Base-by-base conservation (phyloP, 2,329 filamentous ascomycete species). In the Aureobasidium sp. region DNA sequence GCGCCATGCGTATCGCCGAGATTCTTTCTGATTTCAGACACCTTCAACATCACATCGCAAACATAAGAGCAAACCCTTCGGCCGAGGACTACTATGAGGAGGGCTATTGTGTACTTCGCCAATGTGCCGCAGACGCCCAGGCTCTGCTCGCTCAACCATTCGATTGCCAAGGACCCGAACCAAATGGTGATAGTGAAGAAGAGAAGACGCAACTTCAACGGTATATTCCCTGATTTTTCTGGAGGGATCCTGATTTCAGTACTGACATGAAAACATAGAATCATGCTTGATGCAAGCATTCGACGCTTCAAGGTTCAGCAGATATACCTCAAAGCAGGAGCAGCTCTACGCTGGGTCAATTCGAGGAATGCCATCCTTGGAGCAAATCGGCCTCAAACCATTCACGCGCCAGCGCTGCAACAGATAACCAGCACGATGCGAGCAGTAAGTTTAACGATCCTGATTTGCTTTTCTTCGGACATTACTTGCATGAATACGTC, bases 11-110 rank as follows among this genome's bases (percentile, higher is more conserved):
- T 67, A 75, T 87, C 66, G 78, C 83, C 51, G 84, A 87, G 72
- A 80, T 87, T 70, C 84, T 87, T 76, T 80, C 80, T 65, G 84
- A 87, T 74, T 87, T 84, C 70, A 82, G 84, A 59, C 84, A 82
- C 62, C 74, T 86, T 4, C 81, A 86, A 65, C 72, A 81, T 65
- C 83, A 85, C 69, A 82, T 87, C 62, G 77, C 79, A 34, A 77
- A 83, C 64, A 78, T 84, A 63, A 78, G 79, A 63, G 76, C 78
- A 31, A 76, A 77, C 22, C 77, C 80, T 34, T 76, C 79, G 5
- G 74, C 79, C 44, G 81, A 83, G 59, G 82, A 85, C 65, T 80
- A 80, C 70, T 79, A 82, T 67, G 80, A 84, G 64, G 80, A 84
- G 65, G 84, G 84, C 62, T 86, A 83, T 68, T 76, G 77, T 29